Base-by-base conservation (phyloP, 2,329 filamentous ascomycete genomes). In the Hirsutella rhossiliensis region DNA sequence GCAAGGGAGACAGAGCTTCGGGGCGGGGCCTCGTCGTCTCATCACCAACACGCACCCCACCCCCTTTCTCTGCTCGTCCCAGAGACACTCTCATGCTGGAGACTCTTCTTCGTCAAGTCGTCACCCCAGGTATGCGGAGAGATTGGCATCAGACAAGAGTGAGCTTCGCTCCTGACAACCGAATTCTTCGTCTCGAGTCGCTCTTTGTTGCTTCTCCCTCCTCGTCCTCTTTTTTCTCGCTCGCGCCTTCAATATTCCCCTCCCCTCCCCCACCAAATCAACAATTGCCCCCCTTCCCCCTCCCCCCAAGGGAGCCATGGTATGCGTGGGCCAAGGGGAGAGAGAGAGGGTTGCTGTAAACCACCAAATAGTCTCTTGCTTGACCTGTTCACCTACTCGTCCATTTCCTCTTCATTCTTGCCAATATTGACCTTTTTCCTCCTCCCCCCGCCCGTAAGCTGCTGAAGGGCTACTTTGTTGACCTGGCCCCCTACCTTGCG, bases 401-500 rank as follows among this genome's bases (percentile, higher is more conserved):
- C 62, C 45, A 71, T 65, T 53, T 78, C 76, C 52, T 78, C 79
- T 54, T 76, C 74, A 48, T 86, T 76, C 58, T 84, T 80, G 63
- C 71, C 84, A 68, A 94, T 82, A 68, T 82, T 89, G 69, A 97
- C 88, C 72, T 87, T 94, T 66, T 83, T 88, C 58, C 89, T 88
- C 57, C 89, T 79, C 55, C 84, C 85, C 59, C 77, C 77, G 56
- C 84, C 85, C 50, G 84, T 90, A 59, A 97, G 81, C 62, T 87
- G 82, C 67, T 94, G 87, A 58, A 95, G 71, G 55, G 86, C 85
- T 57, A 97, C 84, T 68, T 89, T 92, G 68, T 94, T 86, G 62
- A 85, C 78, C 68, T 97, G 90, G 48, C 82, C 80, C 49, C 86
- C 86, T 59, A 94, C 84, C 75, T 96, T 98, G 74, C 86, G 85